Percentiles rank a stretch among this genome's conserved stretches.
Conservation (phyloP, 352 stramenopile species). For the Phytopythium sindhum region DNA sequence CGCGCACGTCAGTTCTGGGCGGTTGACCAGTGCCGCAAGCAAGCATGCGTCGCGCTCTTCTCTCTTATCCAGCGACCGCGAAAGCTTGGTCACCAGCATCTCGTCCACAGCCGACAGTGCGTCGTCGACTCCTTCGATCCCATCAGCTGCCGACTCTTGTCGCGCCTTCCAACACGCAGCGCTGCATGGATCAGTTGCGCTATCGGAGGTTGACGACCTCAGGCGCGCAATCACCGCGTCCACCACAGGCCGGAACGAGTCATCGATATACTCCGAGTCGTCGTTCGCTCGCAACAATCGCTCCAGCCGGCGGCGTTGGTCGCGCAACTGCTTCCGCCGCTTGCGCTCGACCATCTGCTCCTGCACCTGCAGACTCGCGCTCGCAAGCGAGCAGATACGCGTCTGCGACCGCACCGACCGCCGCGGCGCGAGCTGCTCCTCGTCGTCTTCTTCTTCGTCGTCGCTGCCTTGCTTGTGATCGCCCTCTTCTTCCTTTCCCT, state of each 20-base stretch:
- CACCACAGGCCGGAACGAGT: conserved; percentile 46
- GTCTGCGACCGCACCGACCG: conserved; percentile 63
- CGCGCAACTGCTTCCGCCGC: conserved; percentile 30
- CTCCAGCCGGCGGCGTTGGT: conserved; percentile 30
- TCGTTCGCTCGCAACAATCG: conserved; percentile 42
- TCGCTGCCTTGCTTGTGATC: conserved; percentile 7
- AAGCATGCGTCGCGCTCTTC: conserved; percentile 46
- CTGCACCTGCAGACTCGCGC: conserved; percentile 50
- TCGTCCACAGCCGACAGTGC: conserved; percentile 23
- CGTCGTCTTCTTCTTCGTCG: conserved; percentile 8
- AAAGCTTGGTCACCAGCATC: conserved; percentile 53
- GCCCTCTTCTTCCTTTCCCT: conserved; percentile 9
- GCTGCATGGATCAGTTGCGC: conserved; percentile 21
- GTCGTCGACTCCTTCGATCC: neutral
- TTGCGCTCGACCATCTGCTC: conserved; percentile 57
- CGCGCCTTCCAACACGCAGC: conserved; percentile 35
- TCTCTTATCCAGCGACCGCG: conserved; percentile 21
- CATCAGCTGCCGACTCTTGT: neutral
- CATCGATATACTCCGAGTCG: conserved; percentile 69
- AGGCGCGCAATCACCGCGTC: conserved; percentile 18
- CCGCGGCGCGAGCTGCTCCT: conserved; percentile 15
- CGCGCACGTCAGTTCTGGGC: conserved; percentile 27
- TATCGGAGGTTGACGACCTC: conserved; percentile 11
- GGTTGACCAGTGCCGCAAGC: conserved; percentile 36
- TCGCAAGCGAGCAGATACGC: conserved; percentile 56